Conservation (phyloP, 208 protist genomes). For the Leishmania tarentolae region DNA sequence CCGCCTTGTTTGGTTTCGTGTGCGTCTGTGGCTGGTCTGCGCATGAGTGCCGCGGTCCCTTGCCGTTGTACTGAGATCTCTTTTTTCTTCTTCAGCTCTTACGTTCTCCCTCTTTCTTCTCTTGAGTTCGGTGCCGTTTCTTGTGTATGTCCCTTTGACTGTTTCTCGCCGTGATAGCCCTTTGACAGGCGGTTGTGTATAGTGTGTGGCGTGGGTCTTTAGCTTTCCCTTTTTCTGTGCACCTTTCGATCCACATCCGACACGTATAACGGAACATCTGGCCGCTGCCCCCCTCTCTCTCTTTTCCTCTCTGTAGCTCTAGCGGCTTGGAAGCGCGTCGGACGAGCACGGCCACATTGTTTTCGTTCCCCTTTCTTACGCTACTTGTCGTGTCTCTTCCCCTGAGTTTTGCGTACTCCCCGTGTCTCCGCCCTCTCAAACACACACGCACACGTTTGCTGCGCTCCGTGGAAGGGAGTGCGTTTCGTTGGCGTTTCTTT, state of each 20-base stretch:
- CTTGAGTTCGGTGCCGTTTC: background rate
- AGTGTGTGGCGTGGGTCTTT: background rate
- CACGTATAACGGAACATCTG: background rate
- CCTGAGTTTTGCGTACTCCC: background rate
- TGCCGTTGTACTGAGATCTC: background rate
- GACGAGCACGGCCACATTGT: background rate
- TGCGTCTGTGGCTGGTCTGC: background rate
- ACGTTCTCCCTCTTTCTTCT: slow-evolving; percentile 2
- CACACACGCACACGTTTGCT: too few relatives aligned
- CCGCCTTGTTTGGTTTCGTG: background rate
- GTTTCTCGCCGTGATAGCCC: background rate
- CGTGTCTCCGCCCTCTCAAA: background rate
- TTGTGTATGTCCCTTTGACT: background rate
- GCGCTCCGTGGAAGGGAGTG: too few relatives aligned
- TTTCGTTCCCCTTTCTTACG: background rate
- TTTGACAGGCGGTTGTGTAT: background rate
- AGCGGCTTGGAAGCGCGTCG: background rate
- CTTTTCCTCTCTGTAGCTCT: background rate
- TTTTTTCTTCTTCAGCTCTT: background rate
- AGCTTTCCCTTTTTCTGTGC: background rate
- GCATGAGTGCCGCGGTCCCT: background rate
- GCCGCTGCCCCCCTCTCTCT: background rate
- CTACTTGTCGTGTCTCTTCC: background rate
- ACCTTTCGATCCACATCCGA: background rate
- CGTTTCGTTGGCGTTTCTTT: background rate